Evolutionary conservation across 495 filamentous ascomycete genomes (phyloP).

Genomic region (Xylaria nigripes): DNA sequence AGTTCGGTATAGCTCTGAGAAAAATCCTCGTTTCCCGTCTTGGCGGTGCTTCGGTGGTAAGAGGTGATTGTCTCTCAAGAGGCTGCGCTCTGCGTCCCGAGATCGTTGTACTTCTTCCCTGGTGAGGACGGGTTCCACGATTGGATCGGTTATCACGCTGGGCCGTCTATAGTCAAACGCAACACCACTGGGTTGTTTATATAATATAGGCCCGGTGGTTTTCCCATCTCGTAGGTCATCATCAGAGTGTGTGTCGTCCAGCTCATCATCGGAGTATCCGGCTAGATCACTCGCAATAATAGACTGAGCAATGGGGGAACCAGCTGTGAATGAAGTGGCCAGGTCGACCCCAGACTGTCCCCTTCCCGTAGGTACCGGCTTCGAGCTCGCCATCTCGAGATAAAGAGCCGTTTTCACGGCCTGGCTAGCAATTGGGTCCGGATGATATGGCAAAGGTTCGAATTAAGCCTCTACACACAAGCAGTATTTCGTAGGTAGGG

Average conservation of each 20-base stretch:
- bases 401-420: too few species aligned
- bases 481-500: too few species aligned
- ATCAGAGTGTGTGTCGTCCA: conserved; percentile 31
- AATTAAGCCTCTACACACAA: too few species aligned
- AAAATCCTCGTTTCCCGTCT: conserved; percentile 9
- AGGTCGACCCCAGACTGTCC: conserved; percentile 9
- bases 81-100: conserved; percentile 62
- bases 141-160: conserved; percentile 31
- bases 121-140: conserved; percentile 45
- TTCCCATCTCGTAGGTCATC: conserved; percentile 40
- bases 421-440: not conserved
- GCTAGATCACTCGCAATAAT: conserved; percentile 64
- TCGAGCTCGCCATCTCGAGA: conserved; percentile 16
- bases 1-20: conserved; percentile 29
- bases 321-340: conserved; percentile 42
- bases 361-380: conserved; percentile 14
- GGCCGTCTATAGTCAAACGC: conserved; percentile 51
- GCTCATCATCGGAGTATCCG: conserved; percentile 45
- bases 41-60: conserved; percentile 53
- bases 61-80: conserved; percentile 71
- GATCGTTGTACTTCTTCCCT: conserved; percentile 55
- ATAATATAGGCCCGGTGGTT: conserved; percentile 54
- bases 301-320: conserved; percentile 57
- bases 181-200: conserved; percentile 58
- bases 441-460: not conserved